Evolutionary conservation across 345 rosid genomes (phyloP).

Genomic region (Murraya koenigii): DNA sequence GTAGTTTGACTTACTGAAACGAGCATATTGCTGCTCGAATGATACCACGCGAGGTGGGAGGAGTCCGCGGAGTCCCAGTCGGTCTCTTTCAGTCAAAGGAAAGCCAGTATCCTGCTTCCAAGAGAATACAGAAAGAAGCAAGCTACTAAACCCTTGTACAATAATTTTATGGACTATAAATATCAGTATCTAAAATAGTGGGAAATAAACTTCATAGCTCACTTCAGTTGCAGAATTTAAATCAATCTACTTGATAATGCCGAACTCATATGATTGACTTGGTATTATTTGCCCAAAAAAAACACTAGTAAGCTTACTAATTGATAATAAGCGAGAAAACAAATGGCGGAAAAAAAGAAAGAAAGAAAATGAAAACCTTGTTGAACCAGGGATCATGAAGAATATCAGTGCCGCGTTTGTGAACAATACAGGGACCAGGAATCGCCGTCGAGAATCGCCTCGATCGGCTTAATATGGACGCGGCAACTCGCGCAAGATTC

Average conservation of each 20-base stretch:
- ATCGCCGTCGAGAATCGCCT: conserved; percentile 70
- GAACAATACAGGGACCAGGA: conserved; percentile 91
- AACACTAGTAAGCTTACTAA: neutral
- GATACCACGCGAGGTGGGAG: conserved; percentile 97
- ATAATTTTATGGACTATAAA: neutral
- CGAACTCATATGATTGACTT: neutral
- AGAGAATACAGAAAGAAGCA: neutral
- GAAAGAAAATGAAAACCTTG: conserved; percentile 44
- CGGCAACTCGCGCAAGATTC: conserved; percentile 48
- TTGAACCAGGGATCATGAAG: conserved; percentile 99
- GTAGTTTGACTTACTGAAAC: conserved; percentile 70
- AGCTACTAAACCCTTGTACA: neutral
- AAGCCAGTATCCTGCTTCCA: conserved; percentile 85
- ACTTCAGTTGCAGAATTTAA: neutral
- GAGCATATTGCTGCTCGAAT: conserved; percentile 84
- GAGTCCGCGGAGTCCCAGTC: conserved; percentile 90
- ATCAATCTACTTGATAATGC: neutral
- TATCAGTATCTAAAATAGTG: neutral
- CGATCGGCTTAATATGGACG: conserved; percentile 47
- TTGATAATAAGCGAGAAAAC: neutral
- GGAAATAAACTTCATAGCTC: neutral
- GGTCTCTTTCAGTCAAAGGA: conserved; percentile 91
- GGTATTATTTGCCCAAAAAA: neutral
- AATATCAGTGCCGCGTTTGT: conserved; percentile 96
- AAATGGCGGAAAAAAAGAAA: neutral